phyloP scores from a whole-genome alignment of 148 eudicot genomes.

The Rhododendron molle region DNA sequence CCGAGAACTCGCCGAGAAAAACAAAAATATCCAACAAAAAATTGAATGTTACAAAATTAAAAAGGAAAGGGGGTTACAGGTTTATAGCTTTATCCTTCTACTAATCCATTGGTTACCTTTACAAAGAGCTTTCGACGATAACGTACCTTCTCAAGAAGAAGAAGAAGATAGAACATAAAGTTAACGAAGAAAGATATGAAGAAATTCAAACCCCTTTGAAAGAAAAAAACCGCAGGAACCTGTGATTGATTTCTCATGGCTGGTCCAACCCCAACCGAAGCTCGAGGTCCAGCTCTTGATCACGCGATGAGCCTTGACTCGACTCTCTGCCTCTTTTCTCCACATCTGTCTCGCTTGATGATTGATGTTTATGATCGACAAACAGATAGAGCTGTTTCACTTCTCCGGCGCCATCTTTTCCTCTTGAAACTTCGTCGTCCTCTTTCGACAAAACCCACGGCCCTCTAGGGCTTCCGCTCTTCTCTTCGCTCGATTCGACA shows the following conservation, averaged over 20 bases:
- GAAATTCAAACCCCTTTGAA: background rate
- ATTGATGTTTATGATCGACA: background rate
- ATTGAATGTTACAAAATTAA: background rate
- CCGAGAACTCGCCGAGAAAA: background rate
- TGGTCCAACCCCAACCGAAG: slow-evolving; percentile 35
- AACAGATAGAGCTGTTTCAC: background rate
- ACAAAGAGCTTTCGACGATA: background rate
- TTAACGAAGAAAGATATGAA: background rate
- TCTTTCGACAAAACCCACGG: background rate
- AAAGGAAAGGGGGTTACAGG: background rate
- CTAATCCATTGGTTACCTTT: background rate
- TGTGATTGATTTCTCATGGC: background rate
- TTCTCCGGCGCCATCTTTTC: background rate
- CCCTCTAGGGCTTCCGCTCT: background rate
- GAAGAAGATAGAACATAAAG: too few relatives aligned
- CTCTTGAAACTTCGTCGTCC: background rate
- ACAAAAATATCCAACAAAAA: background rate
- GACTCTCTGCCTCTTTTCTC: background rate
- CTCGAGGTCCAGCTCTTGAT: slow-evolving; percentile 26
- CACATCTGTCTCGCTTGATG: background rate
- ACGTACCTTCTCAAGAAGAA: background rate
- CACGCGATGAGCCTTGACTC: background rate
- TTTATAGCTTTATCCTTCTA: background rate
- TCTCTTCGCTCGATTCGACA: background rate
- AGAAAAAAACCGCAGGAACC: background rate